A percentile compares a stretch with the other conserved stretches of the same genome.
Conservation (phyloP, 2,329 filamentous ascomycete genomes). For the Venturia asperata region DNA sequence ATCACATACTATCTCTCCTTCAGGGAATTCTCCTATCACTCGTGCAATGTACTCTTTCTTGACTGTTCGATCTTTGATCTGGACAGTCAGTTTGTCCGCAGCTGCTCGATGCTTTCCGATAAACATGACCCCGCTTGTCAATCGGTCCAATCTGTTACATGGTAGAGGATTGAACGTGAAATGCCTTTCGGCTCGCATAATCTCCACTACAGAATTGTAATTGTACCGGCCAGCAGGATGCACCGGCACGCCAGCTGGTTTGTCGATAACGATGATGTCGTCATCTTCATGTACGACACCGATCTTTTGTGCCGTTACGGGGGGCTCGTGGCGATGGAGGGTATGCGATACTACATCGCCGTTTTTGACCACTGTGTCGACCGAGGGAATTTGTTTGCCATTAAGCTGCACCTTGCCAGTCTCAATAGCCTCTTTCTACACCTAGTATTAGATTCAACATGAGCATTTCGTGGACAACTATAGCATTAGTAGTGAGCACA, state of each 20-base stretch:
- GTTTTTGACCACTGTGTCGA: conserved; percentile 70
- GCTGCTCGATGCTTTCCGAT: conserved; percentile 79
- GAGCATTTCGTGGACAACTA: not conserved
- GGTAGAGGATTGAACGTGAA: conserved; percentile 56
- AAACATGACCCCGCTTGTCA: conserved; percentile 98
- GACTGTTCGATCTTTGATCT: conserved; percentile 74
- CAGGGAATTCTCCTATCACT: conserved; percentile 85
- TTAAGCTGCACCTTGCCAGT: conserved; percentile 74
- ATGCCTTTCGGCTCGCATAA: conserved; percentile 70
- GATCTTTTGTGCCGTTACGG: conserved; percentile 74
- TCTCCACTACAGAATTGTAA: conserved; percentile 90
- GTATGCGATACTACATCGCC: conserved; percentile 90
- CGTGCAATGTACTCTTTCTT: conserved; percentile 93
- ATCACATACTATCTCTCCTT: conserved; percentile 84
- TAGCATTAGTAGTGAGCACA: conserved; percentile 25
- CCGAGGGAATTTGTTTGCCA: conserved; percentile 57
- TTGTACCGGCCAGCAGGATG: conserved; percentile 94
- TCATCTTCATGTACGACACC: conserved; percentile 84
- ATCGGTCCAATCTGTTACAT: conserved; percentile 86
- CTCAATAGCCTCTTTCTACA: conserved; percentile 60
- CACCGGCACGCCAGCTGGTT: conserved; percentile 89
- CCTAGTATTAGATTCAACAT: conserved; percentile 18
- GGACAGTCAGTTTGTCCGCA: conserved; percentile 66
- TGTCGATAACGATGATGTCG: conserved; percentile 92
- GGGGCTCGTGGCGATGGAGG: conserved; percentile 90